Evolutionary conservation across 202 grass and related monocot genomes (phyloP), one percentile per base, ranked within the genome.

Genomic region (Cymbopogon flexuosus): DNA sequence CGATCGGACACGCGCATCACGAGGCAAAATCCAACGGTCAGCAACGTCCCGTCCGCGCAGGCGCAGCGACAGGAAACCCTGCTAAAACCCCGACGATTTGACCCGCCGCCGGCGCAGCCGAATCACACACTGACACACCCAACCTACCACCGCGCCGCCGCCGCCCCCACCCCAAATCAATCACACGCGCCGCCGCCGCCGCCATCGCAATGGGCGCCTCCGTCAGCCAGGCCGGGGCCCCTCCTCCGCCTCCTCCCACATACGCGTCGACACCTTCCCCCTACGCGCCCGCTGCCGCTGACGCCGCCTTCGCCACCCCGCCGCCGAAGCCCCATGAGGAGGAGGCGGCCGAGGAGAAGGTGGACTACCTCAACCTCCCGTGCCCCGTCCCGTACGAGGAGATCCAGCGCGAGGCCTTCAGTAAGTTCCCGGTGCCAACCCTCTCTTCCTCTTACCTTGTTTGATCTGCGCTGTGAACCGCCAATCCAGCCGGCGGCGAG

Each of bases 291-390:
- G 9, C 62, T 19, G 37, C 23, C 15, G 46, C 30, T 19, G 52
- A 18, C 56, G 21, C 57, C 22, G 57, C 52, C 18, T 8, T 7
- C 9, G 51, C 56, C 46, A 0, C n/a, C 0, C 1, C 21, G 16
- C 42, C 14, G 65, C 22, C 33, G 57, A 72, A 40, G 18, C 30
- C 65, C 16, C 66, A 62, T 2, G 62, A 16, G 75, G 78, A 78
- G 24, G 71, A 65, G 67, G 87, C 43, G 11, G 60, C 19, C 14
- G 91, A 86, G 8, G 71, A 81, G 68, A 90, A 90, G 83, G 89
- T 94, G 71, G 87, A 92, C 77, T 92, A 90, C 72, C 58, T 90
- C 73, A 92, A 94, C 83, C 91, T 97, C 76, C 80, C 74, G 65
- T 87, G 89, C 70, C 91, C 91, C 45, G 12, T 92, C 63, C 77